phyloP scores from a whole-genome alignment of 352 stramenopile genomes.

The Plasmopara viticola region DNA sequence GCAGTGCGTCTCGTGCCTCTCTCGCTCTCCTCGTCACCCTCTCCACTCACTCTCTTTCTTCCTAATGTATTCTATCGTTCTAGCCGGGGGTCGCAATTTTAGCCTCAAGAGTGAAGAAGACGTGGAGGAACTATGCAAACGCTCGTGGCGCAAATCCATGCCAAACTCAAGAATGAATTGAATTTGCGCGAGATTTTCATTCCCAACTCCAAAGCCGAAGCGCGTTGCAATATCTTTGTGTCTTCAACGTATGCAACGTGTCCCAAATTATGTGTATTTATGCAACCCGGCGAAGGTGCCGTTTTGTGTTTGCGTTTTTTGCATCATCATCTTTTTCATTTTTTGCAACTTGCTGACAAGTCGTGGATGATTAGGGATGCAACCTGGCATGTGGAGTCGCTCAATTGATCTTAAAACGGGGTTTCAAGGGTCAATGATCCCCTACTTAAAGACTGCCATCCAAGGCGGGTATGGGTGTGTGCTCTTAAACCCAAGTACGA shows the following conservation, averaged over 20 bases:
- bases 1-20: constrained; percentile 23
- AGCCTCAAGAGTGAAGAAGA: constrained; percentile 78
- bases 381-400: constrained; percentile 67
- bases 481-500: constrained; percentile 82
- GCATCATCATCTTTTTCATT: constrained; percentile 1
- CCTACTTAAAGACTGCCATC: constrained; percentile 83
- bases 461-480: constrained; percentile 79
- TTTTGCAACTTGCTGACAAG: not conserved
- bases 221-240: constrained; percentile 83
- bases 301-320: not conserved
- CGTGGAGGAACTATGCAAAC: constrained; percentile 82
- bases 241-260: constrained; percentile 76
- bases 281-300: constrained; percentile 60
- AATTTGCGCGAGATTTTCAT: constrained; percentile 83
- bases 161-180: constrained; percentile 82
- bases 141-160: constrained; percentile 76
- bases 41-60: too few relatives aligned
- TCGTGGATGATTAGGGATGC: constrained; percentile 31
- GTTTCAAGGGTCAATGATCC: constrained; percentile 84
- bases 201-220: constrained; percentile 82
- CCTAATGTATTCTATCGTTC: not conserved
- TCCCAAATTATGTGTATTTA: constrained; percentile 75
- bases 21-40: too few relatives aligned
- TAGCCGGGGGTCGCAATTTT: constrained; percentile 58
- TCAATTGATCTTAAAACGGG: constrained; percentile 72